Evolutionary conservation across 2,329 filamentous ascomycete genomes (phyloP), one percentile per base, ranked within the genome.

Genomic region (Drechslerella coelobrocha): DNA sequence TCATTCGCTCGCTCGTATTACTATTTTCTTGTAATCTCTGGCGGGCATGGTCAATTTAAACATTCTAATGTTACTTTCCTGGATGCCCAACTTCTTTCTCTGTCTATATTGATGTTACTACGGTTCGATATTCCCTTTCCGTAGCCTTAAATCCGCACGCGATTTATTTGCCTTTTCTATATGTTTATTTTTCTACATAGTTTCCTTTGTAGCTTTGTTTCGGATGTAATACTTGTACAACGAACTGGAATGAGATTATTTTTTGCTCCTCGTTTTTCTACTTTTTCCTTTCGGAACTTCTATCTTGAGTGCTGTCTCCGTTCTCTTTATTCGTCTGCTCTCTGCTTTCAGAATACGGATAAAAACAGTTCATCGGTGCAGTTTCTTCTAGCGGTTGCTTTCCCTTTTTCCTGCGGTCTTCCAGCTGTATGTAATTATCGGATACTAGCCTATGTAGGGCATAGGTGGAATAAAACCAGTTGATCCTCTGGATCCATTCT

Each of bases 11-110:
- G 21, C 27, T 21, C 57, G 24, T 19, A 29, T 21, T 37, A 9
- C 31, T 39, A 45, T 48, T 37, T 24, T 29, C n/a, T 53, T 68
- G 29, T 57, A 62, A 69, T 62, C 14, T 45, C 47, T 61, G 53
- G 65, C 65, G 51, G 56, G 57, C 45, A 61, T 27, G 37, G 57
- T 21, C 48, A 50, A 34, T 41, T 27, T 26, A 31, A 45, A 68
- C 45, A 43, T 27, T 52, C 19, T 41, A 47, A 62, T 57, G 52
- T 41, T 55, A 41, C 48, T 56, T 68, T 43, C 41, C 51, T 65
- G 61, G 57, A 61, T 69, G 48, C 23, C 10, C 50, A 56, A 57
- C 52, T n/a, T 45, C 53, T 51, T 69, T 69, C 65, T 21, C n/a
- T 69, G 65, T 69, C 19, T 34, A 69, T 69, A 69, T 57, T 69